Evolutionary conservation across 306 rosid species (phyloP).

Genomic region (Lablab purpureus): DNA sequence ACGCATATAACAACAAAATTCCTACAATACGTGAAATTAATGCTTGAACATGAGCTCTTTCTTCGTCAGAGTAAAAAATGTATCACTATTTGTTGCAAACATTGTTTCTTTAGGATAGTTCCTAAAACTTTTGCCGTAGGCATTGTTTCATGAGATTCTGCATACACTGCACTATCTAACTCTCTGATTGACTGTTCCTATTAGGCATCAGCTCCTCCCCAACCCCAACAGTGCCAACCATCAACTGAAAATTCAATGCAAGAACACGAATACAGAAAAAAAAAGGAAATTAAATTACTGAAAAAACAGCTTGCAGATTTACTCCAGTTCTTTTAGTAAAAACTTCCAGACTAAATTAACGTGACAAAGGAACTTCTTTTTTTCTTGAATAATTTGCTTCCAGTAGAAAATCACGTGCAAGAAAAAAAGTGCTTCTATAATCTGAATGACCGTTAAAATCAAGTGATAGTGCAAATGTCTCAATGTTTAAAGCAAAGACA

Average conservation of each 20-base stretch:
- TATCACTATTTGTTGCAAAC: too few species aligned
- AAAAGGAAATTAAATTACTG: neutral
- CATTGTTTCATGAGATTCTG: conserved; percentile 25
- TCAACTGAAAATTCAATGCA: conserved; percentile 47
- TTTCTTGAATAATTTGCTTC: conserved; percentile 31
- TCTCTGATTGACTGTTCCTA: conserved; percentile 40
- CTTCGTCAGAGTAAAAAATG: too few species aligned
- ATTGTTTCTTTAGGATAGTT: neutral
- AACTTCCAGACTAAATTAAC: conserved; percentile 1
- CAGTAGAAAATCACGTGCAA: conserved; percentile 1
- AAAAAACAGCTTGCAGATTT: neutral
- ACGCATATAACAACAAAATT: too few species aligned
- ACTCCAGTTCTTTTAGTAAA: conserved; percentile 12
- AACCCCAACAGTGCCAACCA: conserved; percentile 45
- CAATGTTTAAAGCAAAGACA: neutral
- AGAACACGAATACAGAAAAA: neutral
- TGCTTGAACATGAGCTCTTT: too few species aligned
- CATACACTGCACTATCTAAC: conserved; percentile 17
- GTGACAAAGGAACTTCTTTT: neutral
- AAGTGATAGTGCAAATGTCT: neutral
- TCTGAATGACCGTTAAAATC: neutral
- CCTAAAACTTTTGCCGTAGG: neutral
- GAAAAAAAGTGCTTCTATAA: conserved; percentile 1
- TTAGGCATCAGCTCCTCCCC: conserved; percentile 66
- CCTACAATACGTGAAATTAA: too few species aligned